A percentile compares a stretch with the other conserved stretches of the same genome.
Conservation (phyloP, 345 rosid species). For the Lepidium africanum region DNA sequence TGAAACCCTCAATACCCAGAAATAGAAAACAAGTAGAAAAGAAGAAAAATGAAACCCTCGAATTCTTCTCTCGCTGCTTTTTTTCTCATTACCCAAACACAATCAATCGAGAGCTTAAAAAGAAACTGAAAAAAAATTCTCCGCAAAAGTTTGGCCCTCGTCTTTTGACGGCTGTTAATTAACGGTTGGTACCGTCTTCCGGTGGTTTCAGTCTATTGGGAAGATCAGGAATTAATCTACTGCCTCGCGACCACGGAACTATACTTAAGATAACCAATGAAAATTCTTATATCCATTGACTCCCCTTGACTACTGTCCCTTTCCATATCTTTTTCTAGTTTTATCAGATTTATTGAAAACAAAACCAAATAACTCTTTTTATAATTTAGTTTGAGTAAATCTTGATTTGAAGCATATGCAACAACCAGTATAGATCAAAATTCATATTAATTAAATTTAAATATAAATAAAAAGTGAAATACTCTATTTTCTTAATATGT, state of each 20-base stretch:
- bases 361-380: not conserved
- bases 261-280: not conserved
- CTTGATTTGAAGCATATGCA: too few relatives aligned
- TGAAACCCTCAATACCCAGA: constrained; percentile 15
- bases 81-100: constrained; percentile 18
- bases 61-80: not conserved
- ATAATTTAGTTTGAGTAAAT: too few relatives aligned
- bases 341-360: not conserved
- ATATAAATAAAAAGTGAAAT: too few relatives aligned
- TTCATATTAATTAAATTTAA: too few relatives aligned
- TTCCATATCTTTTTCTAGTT: not conserved
- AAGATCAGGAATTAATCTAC: not conserved
- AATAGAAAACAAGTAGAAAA: not conserved
- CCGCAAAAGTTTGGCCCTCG: not conserved
- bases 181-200: constrained; percentile 47
- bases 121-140: constrained; percentile 4
- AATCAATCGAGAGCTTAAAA: constrained; percentile 9
- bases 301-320: not conserved
- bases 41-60: not conserved
- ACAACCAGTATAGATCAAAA: too few relatives aligned
- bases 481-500: too few relatives aligned
- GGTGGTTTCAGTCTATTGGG: constrained; percentile 15
- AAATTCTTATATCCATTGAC: not conserved
- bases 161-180: constrained; percentile 45
- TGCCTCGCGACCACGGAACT: constrained; percentile 9